Conservation (phyloP, 75 land plant species). For the Pinus taeda region DNA sequence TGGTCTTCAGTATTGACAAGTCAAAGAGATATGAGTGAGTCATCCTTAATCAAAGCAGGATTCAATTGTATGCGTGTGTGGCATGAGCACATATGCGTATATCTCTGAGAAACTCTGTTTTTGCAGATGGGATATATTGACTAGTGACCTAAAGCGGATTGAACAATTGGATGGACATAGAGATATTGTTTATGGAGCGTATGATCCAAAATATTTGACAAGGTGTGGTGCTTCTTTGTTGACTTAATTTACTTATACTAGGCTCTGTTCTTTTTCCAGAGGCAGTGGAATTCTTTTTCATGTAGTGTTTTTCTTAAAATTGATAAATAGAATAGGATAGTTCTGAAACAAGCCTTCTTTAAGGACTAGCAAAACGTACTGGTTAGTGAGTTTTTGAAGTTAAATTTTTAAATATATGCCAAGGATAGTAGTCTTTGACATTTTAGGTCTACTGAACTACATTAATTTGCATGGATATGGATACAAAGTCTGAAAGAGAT, state of each 20-base stretch:
- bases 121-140: slow-evolving; percentile 91
- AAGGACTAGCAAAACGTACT: not conserved
- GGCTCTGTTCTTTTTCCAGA: not conserved
- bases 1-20: slow-evolving; percentile 67
- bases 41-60: not conserved
- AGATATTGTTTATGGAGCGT: slow-evolving; percentile 90
- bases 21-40: slow-evolving; percentile 80
- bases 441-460: too few species aligned
- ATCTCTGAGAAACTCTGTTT: slow-evolving; percentile 5
- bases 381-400: not conserved
- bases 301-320: not conserved
- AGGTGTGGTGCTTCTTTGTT: slow-evolving; percentile 33
- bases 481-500: too few species aligned
- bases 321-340: not conserved
- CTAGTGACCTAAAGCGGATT: slow-evolving; percentile 72
- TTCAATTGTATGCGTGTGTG: not conserved
- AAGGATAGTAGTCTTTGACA: too few species aligned
- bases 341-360: not conserved
- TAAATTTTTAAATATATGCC: not conserved
- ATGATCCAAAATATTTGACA: slow-evolving; percentile 66
- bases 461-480: too few species aligned
- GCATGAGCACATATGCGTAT: not conserved
- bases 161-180: slow-evolving; percentile 80
- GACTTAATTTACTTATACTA: not conserved
- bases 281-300: not conserved